These are phyloP conservation scores for Phaeosphaeria sp. DNA, from an alignment of 2,329 filamentous ascomycete genomes.

Conservation along the genomic window DNA sequence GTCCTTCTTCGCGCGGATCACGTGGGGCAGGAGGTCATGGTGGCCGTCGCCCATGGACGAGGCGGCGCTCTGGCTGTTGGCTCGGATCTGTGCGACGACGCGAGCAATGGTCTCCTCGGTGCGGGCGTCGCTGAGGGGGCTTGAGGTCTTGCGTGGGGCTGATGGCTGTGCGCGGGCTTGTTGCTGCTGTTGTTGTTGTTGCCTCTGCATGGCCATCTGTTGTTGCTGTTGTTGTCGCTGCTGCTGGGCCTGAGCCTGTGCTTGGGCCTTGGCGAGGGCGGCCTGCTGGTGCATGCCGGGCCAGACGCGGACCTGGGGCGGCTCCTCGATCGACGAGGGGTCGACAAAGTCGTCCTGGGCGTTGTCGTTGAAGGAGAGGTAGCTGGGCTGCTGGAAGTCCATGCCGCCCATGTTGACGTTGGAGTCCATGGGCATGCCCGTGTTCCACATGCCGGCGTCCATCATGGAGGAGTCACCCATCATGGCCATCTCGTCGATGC, in stretches of 20 bases:
- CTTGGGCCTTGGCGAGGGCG: constrained; percentile 56
- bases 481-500: constrained; percentile 73
- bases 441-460: constrained; percentile 61
- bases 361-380: constrained; percentile 62
- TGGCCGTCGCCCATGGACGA: constrained; percentile 60
- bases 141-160: constrained; percentile 45
- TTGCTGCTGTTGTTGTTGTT: constrained; percentile 50
- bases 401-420: constrained; percentile 73
- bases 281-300: constrained; percentile 93
- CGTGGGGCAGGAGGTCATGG: constrained; percentile 64
- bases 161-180: constrained; percentile 29
- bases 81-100: constrained; percentile 89
- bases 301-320: constrained; percentile 75
- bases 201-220: constrained; percentile 46
- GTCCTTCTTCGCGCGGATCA: constrained; percentile 83
- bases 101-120: constrained; percentile 91
- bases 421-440: constrained; percentile 56
- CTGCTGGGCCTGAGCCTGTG: constrained; percentile 46
- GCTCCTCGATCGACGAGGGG: constrained; percentile 73
- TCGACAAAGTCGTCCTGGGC: constrained; percentile 68
- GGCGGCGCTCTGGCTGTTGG: constrained; percentile 64
- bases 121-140: constrained; percentile 53
- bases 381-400: constrained; percentile 61
- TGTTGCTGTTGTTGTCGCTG: constrained; percentile 61
- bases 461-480: constrained; percentile 57